phyloP scores from a whole-genome alignment of 805 yeast species.

The Yamadazyma takamatsuzukensis region DNA sequence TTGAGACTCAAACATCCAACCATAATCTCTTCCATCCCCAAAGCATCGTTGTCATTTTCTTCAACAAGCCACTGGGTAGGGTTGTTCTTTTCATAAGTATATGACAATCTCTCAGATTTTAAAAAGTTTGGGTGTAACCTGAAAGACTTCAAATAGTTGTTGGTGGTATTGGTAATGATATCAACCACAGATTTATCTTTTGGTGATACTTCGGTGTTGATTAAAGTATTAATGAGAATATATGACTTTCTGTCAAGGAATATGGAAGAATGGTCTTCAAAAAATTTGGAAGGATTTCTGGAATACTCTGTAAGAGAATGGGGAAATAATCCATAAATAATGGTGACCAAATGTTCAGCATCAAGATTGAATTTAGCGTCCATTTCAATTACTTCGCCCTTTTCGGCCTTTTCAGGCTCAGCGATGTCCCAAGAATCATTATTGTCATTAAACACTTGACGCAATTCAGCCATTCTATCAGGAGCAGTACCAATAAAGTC shows the following conservation, averaged over 20 bases:
- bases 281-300: conserved; percentile 37
- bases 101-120: conserved; percentile 17
- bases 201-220: conserved; percentile 1
- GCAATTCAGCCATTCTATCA: conserved; percentile 9
- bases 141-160: conserved; percentile 27
- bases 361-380: conserved; percentile 10
- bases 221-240: neutral
- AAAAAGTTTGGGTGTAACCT: conserved; percentile 49
- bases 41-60: conserved; percentile 10
- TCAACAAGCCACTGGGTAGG: conserved; percentile 21
- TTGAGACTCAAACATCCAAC: conserved; percentile 21
- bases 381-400: neutral
- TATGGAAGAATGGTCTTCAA: conserved; percentile 13
- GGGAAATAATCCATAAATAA: conserved; percentile 59
- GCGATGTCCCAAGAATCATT: conserved; percentile 17
- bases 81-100: conserved; percentile 15
- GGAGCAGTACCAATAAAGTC: conserved; percentile 12
- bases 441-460: conserved; percentile 5
- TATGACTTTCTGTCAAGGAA: conserved; percentile 10
- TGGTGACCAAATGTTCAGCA: conserved; percentile 37
- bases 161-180: conserved; percentile 16
- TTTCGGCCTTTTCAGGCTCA: conserved; percentile 9
- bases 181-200: neutral
- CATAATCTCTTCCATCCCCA: conserved; percentile 20
- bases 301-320: conserved; percentile 42